A percentile compares a stretch with the other conserved stretches of the same genome.
phyloP scores from a whole-genome alignment of 441 rosid genomes.

The Dalechampia spathulata region DNA sequence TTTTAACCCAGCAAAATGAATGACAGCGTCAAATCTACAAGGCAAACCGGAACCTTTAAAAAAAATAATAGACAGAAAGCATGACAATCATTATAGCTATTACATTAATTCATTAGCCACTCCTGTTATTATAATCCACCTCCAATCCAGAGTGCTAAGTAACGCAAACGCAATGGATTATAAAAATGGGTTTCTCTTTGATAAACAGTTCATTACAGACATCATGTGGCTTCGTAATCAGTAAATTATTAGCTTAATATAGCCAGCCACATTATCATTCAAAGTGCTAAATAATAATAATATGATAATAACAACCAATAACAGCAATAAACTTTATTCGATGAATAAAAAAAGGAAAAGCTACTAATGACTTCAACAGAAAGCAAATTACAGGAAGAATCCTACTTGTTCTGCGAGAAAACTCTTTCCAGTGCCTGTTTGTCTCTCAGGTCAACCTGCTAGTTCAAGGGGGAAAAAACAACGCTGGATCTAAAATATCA shows the following conservation, averaged over 20 bases:
- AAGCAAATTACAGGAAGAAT: no score
- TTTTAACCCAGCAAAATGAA: slow-evolving; percentile 94
- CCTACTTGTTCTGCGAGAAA: slow-evolving; percentile 61
- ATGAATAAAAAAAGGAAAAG: no score
- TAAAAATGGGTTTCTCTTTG: background rate
- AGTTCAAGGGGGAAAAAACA: slow-evolving; percentile 4
- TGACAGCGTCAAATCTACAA: slow-evolving; percentile 86
- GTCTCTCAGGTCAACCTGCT: slow-evolving; percentile 83
- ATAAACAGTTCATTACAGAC: background rate
- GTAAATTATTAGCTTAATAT: background rate
- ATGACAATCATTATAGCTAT: no score
- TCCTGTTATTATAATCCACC: no score
- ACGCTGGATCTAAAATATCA: no score
- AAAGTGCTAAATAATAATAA: background rate
- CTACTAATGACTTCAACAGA: no score
- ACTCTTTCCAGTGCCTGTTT: slow-evolving; percentile 64
- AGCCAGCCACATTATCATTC: background rate
- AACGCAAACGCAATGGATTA: background rate
- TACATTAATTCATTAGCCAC: no score
- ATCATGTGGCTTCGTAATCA: background rate
- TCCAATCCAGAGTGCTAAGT: no score
- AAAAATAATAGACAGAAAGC: no score
- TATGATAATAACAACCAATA: no score
- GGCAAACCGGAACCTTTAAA: slow-evolving; percentile 6
- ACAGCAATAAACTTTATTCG: no score